Percentiles rank a stretch among this genome's conserved stretches.
Conservation (phyloP, 2,329 filamentous ascomycete genomes). For the Fusarium tuaranense region DNA sequence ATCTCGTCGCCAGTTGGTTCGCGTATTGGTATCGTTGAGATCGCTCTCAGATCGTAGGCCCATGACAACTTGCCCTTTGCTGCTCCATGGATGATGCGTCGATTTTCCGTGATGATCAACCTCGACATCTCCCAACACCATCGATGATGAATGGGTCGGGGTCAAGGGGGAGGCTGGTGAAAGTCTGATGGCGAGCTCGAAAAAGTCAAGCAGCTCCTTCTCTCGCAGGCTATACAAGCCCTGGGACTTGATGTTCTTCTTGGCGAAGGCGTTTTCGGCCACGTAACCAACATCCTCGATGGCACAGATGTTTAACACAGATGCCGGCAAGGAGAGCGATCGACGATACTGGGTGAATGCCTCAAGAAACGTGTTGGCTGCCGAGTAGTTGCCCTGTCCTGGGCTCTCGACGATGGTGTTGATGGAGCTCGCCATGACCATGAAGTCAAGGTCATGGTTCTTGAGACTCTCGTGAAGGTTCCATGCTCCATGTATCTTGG, state of each 20-base stretch:
- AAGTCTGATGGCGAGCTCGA: background rate
- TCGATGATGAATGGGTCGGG: background rate
- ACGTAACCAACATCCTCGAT: constrained; percentile 4
- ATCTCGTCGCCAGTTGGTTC: constrained; percentile 2
- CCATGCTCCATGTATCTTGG: constrained; percentile 3
- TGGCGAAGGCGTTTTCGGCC: background rate
- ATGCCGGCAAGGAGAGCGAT: background rate
- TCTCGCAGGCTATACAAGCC: background rate
- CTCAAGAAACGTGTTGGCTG: constrained; percentile 5
- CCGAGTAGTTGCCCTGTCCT: constrained; percentile 5
- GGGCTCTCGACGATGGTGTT: background rate
- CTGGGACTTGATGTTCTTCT: constrained; percentile 3
- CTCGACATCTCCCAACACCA: background rate
- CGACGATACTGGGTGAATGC: constrained; percentile 3
- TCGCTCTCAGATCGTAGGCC: background rate
- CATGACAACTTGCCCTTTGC: background rate
- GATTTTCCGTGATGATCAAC: background rate
- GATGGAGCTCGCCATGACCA: constrained; percentile 3
- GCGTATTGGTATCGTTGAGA: background rate
- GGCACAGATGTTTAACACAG: background rate
- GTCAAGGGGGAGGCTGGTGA: background rate
- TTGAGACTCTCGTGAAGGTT: background rate
- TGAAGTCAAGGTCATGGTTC: background rate
- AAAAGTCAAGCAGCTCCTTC: background rate
- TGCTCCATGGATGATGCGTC: background rate